Evolutionary conservation across 345 rosid species (phyloP).

Genomic region (Carallia brachiata): DNA sequence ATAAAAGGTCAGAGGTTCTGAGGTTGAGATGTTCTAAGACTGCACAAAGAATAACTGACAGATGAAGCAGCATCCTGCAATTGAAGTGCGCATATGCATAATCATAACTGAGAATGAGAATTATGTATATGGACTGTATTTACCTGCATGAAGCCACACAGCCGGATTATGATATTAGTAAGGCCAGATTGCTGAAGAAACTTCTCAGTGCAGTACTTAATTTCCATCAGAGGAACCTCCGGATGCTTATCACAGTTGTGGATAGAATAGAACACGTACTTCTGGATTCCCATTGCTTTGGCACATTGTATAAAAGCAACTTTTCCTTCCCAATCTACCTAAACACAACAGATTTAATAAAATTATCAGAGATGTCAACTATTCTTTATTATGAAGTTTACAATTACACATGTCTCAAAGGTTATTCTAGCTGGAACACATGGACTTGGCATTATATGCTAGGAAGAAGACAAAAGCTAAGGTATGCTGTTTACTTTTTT

Average conservation of each 20-base stretch:
- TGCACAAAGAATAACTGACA: neutral
- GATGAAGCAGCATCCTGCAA: neutral
- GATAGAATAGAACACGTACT: constrained; percentile 80
- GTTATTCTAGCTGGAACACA: too few species aligned
- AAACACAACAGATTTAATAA: constrained; percentile 43
- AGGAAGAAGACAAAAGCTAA: neutral
- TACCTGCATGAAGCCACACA: constrained; percentile 98
- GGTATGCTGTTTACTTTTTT: neutral
- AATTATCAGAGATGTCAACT: neutral
- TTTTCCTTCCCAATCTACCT: constrained; percentile 99
- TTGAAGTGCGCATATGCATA: too few species aligned
- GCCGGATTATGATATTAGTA: constrained; percentile 58
- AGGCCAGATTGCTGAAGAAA: constrained; percentile 80
- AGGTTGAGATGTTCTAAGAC: neutral
- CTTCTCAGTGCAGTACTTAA: constrained; percentile 91
- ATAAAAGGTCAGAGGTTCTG: neutral
- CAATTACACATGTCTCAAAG: too few species aligned
- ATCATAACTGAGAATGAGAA: neutral
- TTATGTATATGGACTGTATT: constrained; percentile 12
- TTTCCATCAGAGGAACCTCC: constrained; percentile 96
- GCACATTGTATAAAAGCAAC: constrained; percentile 97
- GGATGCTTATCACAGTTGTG: constrained; percentile 99
- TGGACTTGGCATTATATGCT: too few species aligned
- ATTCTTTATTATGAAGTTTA: too few species aligned
- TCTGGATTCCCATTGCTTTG: constrained; percentile 98